These are phyloP conservation scores for Cladobotryum mycophilum DNA, from an alignment of 2,329 filamentous ascomycete species.

Conservation along the genomic window DNA sequence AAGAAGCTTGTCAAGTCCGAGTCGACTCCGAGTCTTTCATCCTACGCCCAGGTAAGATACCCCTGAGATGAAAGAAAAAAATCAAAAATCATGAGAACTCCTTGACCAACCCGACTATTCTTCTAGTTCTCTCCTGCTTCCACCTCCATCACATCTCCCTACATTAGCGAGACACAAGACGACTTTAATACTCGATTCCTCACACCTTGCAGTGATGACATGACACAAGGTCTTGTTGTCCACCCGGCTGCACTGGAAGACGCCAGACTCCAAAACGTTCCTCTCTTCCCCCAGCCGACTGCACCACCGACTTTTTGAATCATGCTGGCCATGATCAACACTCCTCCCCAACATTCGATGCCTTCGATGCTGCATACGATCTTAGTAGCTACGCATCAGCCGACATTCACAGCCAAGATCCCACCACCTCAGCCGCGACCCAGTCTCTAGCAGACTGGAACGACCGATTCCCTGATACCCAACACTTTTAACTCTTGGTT, in stretches of 20 bases:
- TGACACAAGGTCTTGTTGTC: slow-evolving; percentile 22
- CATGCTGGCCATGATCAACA: slow-evolving; percentile 23
- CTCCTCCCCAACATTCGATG: slow-evolving; percentile 29
- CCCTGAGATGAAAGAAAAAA: slow-evolving; percentile 3
- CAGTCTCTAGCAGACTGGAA: slow-evolving; percentile 26
- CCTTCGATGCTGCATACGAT: slow-evolving; percentile 36
- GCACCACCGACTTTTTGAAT: slow-evolving; percentile 22
- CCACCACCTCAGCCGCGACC: slow-evolving; percentile 19
- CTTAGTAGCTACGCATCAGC: slow-evolving; percentile 30
- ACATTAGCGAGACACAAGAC: slow-evolving; percentile 29
- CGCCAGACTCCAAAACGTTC: slow-evolving; percentile 6
- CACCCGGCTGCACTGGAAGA: slow-evolving; percentile 25
- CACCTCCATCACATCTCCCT: slow-evolving; percentile 26
- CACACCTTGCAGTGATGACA: slow-evolving; percentile 51
- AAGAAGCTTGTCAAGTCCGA: slow-evolving; percentile 37
- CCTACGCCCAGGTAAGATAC: slow-evolving; percentile 24
- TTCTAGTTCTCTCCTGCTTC: slow-evolving; percentile 33
- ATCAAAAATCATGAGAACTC: slow-evolving; percentile 15
- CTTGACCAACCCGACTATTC: slow-evolving; percentile 23
- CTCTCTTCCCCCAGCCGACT: slow-evolving; percentile 15
- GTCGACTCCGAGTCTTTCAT: slow-evolving; percentile 22
- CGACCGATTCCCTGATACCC: slow-evolving; percentile 15
- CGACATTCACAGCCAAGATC: slow-evolving; percentile 22
- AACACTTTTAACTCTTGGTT: not conserved
- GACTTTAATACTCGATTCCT: slow-evolving; percentile 38